phyloP scores from a whole-genome alignment of 768 basidiomycete genomes.

The Paxillus involutus region DNA sequence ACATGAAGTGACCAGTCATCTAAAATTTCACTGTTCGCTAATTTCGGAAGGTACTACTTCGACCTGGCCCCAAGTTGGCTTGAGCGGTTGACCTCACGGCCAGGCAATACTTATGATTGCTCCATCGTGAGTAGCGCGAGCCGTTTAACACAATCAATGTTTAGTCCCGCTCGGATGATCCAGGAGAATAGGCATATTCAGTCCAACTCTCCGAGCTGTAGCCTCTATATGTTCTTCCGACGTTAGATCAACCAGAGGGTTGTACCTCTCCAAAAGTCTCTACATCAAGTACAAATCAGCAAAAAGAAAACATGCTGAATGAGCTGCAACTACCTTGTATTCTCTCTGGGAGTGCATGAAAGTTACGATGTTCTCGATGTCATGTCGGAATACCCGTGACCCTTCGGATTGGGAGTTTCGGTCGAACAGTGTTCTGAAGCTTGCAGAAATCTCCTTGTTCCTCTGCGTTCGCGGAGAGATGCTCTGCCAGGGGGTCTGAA shows the following conservation, averaged over 20 bases:
- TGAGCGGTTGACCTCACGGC: too few species aligned
- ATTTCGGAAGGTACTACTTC: not conserved
- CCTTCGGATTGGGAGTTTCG: constrained; percentile 28
- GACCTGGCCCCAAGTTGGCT: too few species aligned
- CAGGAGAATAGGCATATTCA: constrained; percentile 69
- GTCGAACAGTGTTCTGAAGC: constrained; percentile 57
- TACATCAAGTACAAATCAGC: constrained; percentile 28
- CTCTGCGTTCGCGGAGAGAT: constrained; percentile 34
- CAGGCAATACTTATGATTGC: too few species aligned
- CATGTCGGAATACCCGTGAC: constrained; percentile 36
- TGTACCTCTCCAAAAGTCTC: constrained; percentile 84
- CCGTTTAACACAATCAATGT: too few species aligned
- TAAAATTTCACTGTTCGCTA: not conserved
- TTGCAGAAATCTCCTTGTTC: constrained; percentile 44
- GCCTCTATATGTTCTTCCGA: constrained; percentile 78
- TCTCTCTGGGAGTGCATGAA: constrained; percentile 75
- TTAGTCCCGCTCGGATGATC: constrained; percentile 3
- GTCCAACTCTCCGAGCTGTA: constrained; percentile 83
- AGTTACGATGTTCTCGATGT: constrained; percentile 57
- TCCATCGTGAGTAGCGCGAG: too few species aligned
- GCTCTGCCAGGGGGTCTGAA: constrained; percentile 30
- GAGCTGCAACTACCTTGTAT: constrained; percentile 59
- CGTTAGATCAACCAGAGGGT: constrained; percentile 79
- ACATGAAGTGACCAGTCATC: not conserved
- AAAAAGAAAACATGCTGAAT: not conserved